Conservation (phyloP, 2,329 filamentous ascomycete genomes). For the Leptographium galeiforme region DNA sequence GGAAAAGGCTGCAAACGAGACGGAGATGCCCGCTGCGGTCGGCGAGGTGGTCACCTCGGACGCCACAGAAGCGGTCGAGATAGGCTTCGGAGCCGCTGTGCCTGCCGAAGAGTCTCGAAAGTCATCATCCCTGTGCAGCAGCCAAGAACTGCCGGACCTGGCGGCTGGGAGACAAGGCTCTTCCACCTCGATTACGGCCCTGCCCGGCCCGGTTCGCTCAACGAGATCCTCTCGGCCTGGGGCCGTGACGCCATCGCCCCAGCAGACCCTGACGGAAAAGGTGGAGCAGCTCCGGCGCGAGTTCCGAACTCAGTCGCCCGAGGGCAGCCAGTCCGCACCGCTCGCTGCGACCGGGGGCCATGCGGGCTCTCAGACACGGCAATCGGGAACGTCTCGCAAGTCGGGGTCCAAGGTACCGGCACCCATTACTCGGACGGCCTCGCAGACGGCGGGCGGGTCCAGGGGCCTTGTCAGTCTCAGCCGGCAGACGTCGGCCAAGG, state of each 20-base stretch:
- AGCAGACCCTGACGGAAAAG: constrained; percentile 26
- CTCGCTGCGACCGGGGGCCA: neutral
- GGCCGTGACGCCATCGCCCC: neutral
- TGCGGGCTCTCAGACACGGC: constrained; percentile 3
- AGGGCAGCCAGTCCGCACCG: constrained; percentile 15
- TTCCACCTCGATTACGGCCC: neutral
- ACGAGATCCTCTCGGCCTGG: neutral
- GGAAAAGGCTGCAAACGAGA: too few relatives aligned
- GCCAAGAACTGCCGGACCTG: neutral
- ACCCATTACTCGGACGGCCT: constrained; percentile 39
- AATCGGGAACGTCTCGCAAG: constrained; percentile 24
- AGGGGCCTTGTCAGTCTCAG: constrained; percentile 30
- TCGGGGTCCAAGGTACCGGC: constrained; percentile 32
- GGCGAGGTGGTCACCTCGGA: too few relatives aligned
- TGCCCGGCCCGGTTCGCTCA: neutral
- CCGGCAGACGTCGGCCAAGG: constrained; percentile 25
- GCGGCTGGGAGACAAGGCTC: neutral
- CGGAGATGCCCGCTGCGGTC: too few relatives aligned
- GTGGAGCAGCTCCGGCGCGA: constrained; percentile 39
- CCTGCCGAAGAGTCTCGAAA: neutral
- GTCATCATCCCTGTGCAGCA: neutral
- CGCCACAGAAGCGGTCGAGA: too few relatives aligned
- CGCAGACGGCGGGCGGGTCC: constrained; percentile 35
- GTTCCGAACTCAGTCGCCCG: constrained; percentile 23
- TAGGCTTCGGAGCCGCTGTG: neutral